These are phyloP conservation scores for Cyberlindnera japonica DNA, from an alignment of 805 yeast species.

Conservation along the genomic window DNA sequence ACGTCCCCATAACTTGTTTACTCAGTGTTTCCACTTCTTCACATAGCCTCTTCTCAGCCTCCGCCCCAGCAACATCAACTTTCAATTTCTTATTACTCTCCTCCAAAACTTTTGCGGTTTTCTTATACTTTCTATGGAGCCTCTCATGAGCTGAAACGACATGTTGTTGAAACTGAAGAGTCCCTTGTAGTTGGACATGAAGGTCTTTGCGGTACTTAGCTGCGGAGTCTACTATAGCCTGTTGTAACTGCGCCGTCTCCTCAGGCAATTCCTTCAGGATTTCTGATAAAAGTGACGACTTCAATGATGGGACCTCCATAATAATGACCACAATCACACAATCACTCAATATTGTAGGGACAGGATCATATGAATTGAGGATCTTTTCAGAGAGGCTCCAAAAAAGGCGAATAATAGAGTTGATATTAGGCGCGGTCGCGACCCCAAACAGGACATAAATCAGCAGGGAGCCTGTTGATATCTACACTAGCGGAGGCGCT, in stretches of 20 bases:
- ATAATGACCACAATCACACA: background rate
- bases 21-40: conserved; percentile 10
- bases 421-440: background rate
- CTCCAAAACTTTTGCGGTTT: conserved; percentile 9
- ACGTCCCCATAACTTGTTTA: conserved; percentile 13
- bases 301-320: conserved; percentile 10
- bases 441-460: background rate
- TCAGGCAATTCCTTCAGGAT: conserved; percentile 13
- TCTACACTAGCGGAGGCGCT: background rate
- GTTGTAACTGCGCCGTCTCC: conserved; percentile 12
- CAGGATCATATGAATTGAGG: background rate
- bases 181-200: conserved; percentile 9
- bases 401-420: too few species aligned
- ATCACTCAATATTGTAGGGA: background rate
- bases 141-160: conserved; percentile 11
- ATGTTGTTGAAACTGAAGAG: conserved; percentile 11
- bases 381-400: too few species aligned
- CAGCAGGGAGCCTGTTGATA: background rate
- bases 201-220: conserved; percentile 13
- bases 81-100: background rate
- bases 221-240: conserved; percentile 1
- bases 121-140: conserved; percentile 10
- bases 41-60: conserved; percentile 3
- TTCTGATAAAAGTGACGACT: conserved; percentile 11
- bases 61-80: background rate